Evolutionary conservation across 2,329 filamentous ascomycete species (phyloP).

Genomic region (Xylariales sp.): DNA sequence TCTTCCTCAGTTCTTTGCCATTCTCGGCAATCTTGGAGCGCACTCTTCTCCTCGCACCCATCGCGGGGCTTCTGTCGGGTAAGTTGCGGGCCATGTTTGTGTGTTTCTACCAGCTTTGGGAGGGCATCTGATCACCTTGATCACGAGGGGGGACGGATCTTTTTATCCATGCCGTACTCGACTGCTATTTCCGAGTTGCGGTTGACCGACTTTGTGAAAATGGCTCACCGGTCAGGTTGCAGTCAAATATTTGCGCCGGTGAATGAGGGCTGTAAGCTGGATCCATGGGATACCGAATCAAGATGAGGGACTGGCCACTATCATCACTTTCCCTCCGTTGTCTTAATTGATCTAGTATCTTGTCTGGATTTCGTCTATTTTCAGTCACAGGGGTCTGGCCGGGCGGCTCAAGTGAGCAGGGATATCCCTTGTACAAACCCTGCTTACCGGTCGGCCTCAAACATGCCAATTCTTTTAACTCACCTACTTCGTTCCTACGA

Average conservation of each 20-base stretch:
- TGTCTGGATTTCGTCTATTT: constrained; percentile 15
- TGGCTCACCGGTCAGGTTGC: constrained; percentile 39
- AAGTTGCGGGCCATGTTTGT: constrained; percentile 41
- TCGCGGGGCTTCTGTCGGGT: constrained; percentile 35
- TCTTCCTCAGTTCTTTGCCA: constrained; percentile 40
- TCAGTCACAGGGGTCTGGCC: constrained; percentile 18
- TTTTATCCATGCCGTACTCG: constrained; percentile 31
- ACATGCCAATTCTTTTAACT: constrained; percentile 26
- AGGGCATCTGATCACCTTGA: constrained; percentile 11
- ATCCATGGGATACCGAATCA: constrained; percentile 33
- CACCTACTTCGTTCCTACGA: constrained; percentile 18
- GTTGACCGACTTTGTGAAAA: constrained; percentile 35
- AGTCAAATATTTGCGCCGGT: constrained; percentile 35
- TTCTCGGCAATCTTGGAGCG: constrained; percentile 37
- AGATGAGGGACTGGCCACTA: constrained; percentile 26
- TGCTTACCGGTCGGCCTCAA: constrained; percentile 34
- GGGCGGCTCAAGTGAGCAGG: constrained; percentile 37
- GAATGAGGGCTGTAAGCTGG: constrained; percentile 34
- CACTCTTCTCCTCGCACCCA: constrained; percentile 35
- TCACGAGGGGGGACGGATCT: constrained; percentile 18
- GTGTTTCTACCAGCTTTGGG: constrained; percentile 2
- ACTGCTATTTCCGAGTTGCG: constrained; percentile 19
- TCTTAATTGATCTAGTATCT: constrained; percentile 10
- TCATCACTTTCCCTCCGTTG: constrained; percentile 17
- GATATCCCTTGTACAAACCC: constrained; percentile 36